A percentile compares a stretch with the other conserved stretches of the same genome.
These are phyloP conservation scores for Albophoma yamanashiensis DNA, from an alignment of 2,329 filamentous ascomycete species.

Conservation along the genomic window DNA sequence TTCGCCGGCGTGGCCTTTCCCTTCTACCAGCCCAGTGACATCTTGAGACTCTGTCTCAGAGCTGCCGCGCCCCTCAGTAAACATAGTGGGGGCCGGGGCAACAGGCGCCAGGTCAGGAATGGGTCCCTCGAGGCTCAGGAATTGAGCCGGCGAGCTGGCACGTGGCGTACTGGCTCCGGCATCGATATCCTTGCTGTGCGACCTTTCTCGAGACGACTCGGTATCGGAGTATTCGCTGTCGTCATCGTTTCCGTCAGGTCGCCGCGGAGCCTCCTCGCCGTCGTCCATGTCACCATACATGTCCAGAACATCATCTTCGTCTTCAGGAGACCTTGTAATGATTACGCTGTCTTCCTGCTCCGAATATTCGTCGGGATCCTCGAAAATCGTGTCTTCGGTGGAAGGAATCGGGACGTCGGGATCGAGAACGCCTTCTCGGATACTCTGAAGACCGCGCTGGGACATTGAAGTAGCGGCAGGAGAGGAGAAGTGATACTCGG, in stretches of 20 bases:
- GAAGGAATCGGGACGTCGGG: slow-evolving; percentile 87
- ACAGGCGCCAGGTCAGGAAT: slow-evolving; percentile 25
- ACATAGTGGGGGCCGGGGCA: neutral
- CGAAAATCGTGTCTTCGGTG: slow-evolving; percentile 58
- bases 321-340: slow-evolving; percentile 55
- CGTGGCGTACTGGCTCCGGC: slow-evolving; percentile 44
- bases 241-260: slow-evolving; percentile 36
- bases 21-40: slow-evolving; percentile 9
- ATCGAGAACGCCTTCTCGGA: slow-evolving; percentile 39
- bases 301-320: slow-evolving; percentile 55
- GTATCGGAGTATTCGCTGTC: slow-evolving; percentile 24
- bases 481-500: slow-evolving; percentile 55
- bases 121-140: slow-evolving; percentile 1
- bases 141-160: slow-evolving; percentile 19
- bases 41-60: neutral
- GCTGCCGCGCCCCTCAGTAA: neutral
- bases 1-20: slow-evolving; percentile 8
- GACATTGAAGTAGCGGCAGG: slow-evolving; percentile 40
- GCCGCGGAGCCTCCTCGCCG: slow-evolving; percentile 37
- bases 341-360: slow-evolving; percentile 49
- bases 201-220: slow-evolving; percentile 12
- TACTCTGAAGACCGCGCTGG: slow-evolving; percentile 35
- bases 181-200: slow-evolving; percentile 11
- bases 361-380: slow-evolving; percentile 38
- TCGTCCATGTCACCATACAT: slow-evolving; percentile 59